These are phyloP conservation scores for Penicillium sp. DNA, from an alignment of 2,329 filamentous ascomycete genomes.

Conservation along the genomic window DNA sequence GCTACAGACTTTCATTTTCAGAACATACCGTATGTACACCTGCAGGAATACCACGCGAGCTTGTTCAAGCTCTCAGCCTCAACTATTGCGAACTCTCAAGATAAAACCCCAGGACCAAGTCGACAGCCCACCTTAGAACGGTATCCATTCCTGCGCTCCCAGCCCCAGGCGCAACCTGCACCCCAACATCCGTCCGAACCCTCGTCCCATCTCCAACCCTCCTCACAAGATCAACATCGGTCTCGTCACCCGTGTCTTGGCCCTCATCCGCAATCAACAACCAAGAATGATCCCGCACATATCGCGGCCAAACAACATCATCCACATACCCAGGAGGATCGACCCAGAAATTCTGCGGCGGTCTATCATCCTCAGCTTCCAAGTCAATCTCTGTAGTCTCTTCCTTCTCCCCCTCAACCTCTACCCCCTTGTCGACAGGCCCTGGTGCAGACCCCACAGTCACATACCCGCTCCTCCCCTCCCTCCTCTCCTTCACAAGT, in stretches of 20 bases:
- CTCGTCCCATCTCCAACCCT: slow-evolving; percentile 36
- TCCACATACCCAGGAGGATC: slow-evolving; percentile 95
- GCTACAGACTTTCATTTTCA: too few relatives aligned
- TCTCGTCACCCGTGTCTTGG: slow-evolving; percentile 42
- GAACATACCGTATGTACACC: too few relatives aligned
- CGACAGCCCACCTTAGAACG: slow-evolving; percentile 69
- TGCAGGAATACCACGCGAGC: too few relatives aligned
- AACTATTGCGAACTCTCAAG: background rate
- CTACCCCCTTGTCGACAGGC: slow-evolving; percentile 7
- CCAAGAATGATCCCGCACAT: slow-evolving; percentile 77
- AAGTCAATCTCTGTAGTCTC: slow-evolving; percentile 25
- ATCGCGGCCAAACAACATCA: slow-evolving; percentile 93
- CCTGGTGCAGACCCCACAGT: slow-evolving; percentile 45
- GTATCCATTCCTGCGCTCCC: slow-evolving; percentile 62
- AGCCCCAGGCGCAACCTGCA: slow-evolving; percentile 50
- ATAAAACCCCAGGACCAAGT: slow-evolving; percentile 54
- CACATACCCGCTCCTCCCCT: slow-evolving; percentile 49
- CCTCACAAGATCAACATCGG: slow-evolving; percentile 29
- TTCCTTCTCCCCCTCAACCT: background rate
- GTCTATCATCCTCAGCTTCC: slow-evolving; percentile 35
- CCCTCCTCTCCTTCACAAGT: slow-evolving; percentile 42
- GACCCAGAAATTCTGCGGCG: slow-evolving; percentile 80
- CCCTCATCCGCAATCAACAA: slow-evolving; percentile 71
- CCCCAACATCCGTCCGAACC: slow-evolving; percentile 49
- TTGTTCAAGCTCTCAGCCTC: background rate